Conservation (phyloP, 805 yeast genomes). For the Yamadazyma takamatsuzukensis region DNA sequence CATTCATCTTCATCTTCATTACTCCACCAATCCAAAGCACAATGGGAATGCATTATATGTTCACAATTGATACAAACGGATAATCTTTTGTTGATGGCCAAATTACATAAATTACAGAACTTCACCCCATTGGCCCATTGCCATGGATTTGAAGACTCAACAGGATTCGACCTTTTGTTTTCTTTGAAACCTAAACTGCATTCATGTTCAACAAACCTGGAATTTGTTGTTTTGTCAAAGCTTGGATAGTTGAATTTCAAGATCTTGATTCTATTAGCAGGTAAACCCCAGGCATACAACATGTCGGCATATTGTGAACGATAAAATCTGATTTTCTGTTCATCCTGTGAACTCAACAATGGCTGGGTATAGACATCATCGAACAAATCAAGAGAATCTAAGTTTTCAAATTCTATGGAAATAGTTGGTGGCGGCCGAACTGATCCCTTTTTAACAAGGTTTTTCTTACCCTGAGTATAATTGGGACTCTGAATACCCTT, state of each 20-base stretch:
- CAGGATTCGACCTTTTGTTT: slow-evolving; percentile 15
- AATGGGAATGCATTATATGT: slow-evolving; percentile 72
- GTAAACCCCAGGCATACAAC: slow-evolving; percentile 78
- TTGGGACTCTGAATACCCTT: slow-evolving; percentile 5
- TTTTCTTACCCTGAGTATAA: slow-evolving; percentile 1
- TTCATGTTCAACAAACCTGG: slow-evolving; percentile 26
- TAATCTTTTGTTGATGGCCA: slow-evolving; percentile 55
- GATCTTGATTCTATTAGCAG: slow-evolving; percentile 74
- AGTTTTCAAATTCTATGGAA: slow-evolving; percentile 45
- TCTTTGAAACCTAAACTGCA: slow-evolving; percentile 30
- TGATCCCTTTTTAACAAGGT: slow-evolving; percentile 15
- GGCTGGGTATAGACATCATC: slow-evolving; percentile 40
- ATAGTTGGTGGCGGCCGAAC: slow-evolving; percentile 27
- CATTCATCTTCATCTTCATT: slow-evolving; percentile 43
- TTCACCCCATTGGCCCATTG: slow-evolving; percentile 21
- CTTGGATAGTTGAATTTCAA: slow-evolving; percentile 59
- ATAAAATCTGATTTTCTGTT: slow-evolving; percentile 35
- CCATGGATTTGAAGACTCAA: slow-evolving; percentile 30
- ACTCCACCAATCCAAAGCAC: slow-evolving; percentile 82
- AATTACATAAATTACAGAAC: slow-evolving; percentile 65
- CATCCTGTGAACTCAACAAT: slow-evolving; percentile 38
- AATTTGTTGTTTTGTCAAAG: slow-evolving; percentile 4
- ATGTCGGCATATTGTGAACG: slow-evolving; percentile 74
- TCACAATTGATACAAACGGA: slow-evolving; percentile 71
- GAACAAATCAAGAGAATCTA: slow-evolving; percentile 39